A percentile compares a stretch with the other conserved stretches of the same genome.
phyloP scores from a whole-genome alignment of 441 rosid genomes.

The Corymbia calophylla region DNA sequence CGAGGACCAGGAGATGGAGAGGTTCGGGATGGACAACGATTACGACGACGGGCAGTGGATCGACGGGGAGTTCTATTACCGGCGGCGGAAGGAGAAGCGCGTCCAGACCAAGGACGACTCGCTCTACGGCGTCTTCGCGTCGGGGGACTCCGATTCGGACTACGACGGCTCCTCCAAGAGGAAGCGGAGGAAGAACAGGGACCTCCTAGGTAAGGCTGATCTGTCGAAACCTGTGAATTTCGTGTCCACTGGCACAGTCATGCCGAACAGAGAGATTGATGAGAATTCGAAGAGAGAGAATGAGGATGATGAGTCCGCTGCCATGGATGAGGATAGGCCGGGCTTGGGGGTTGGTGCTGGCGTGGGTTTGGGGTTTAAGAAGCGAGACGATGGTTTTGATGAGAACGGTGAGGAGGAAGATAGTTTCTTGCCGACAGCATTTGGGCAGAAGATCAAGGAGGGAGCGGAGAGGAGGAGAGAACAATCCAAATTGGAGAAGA shows the following conservation, averaged over 20 bases:
- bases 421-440: not conserved
- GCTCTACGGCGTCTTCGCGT: conserved; percentile 56
- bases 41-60: conserved; percentile 76
- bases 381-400: not conserved
- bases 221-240: conserved; percentile 71
- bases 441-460: conserved; percentile 5
- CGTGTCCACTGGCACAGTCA: conserved; percentile 57
- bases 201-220: conserved; percentile 34
- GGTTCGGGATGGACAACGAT: conserved; percentile 75
- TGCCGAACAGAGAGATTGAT: conserved; percentile 67
- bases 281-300: conserved; percentile 31
- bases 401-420: not conserved
- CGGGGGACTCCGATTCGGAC: conserved; percentile 47
- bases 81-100: conserved; percentile 52
- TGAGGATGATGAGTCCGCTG: conserved; percentile 22
- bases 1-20: conserved; percentile 80
- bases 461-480: conserved; percentile 12
- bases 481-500: conserved; percentile 34
- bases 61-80: conserved; percentile 54
- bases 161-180: conserved; percentile 21
- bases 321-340: conserved; percentile 28
- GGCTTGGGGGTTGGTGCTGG: conserved; percentile 41
- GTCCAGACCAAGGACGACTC: conserved; percentile 64
- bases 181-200: conserved; percentile 46
- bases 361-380: conserved; percentile 9